Conservation (phyloP, 352 stramenopile species). For the Phytophthora colocasiae region DNA sequence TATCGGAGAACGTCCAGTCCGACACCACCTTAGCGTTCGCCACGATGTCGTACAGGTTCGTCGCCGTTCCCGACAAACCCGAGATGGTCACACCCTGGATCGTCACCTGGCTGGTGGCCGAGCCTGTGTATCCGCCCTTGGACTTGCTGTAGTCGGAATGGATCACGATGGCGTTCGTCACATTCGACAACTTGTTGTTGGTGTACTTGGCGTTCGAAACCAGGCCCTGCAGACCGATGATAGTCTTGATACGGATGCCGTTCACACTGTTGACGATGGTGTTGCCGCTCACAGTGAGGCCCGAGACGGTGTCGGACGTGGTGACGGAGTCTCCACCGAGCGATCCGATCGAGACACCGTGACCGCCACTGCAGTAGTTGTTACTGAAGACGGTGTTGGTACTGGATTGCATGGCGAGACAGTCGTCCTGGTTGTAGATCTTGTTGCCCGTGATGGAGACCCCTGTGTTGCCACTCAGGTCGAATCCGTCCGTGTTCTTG, state of each 20-base stretch:
- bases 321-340: constrained; percentile 29
- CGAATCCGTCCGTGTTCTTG: constrained; percentile 28
- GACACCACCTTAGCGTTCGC: constrained; percentile 35
- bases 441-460: constrained; percentile 22
- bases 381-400: constrained; percentile 28
- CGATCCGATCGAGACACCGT: constrained; percentile 43
- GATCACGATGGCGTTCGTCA: constrained; percentile 23
- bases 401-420: constrained; percentile 24
- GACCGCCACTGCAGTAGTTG: constrained; percentile 16
- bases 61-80: constrained; percentile 25
- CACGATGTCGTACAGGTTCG: constrained; percentile 36
- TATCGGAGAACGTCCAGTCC: constrained; percentile 16
- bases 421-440: constrained; percentile 29
- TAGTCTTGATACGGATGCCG: constrained; percentile 27
- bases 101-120: constrained; percentile 13
- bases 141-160: constrained; percentile 29
- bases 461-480: too few relatives aligned
- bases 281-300: constrained; percentile 32
- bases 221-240: constrained; percentile 28
- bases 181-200: constrained; percentile 29
- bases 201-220: constrained; percentile 24
- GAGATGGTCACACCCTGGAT: constrained; percentile 19
- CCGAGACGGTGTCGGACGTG: constrained; percentile 25
- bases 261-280: constrained; percentile 36
- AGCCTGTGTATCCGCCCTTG: constrained; percentile 33